Percentiles rank a stretch among this genome's conserved stretches.
Conservation (phyloP, 2,329 filamentous ascomycete species). For the Penicillium frequentans region DNA sequence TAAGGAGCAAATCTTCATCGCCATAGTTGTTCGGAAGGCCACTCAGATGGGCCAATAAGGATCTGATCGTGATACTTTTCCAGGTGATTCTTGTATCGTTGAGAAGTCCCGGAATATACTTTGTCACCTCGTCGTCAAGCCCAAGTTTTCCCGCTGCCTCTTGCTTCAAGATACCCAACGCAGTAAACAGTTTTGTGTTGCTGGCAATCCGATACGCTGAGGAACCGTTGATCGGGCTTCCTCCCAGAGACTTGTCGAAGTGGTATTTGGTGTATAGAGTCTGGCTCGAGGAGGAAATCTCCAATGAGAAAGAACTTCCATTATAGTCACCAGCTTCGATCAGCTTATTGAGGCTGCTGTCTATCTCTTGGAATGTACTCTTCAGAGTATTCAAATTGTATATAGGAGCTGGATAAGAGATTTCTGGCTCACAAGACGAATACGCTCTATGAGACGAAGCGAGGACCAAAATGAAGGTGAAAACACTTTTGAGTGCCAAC, state of each 20-base stretch:
- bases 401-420: background rate
- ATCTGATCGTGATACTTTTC: constrained; percentile 27
- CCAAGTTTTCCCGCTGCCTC: constrained; percentile 25
- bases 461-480: background rate
- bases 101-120: constrained; percentile 18
- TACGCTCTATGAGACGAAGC: background rate
- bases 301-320: constrained; percentile 2
- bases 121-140: constrained; percentile 25
- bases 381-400: background rate
- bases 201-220: constrained; percentile 26
- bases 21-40: constrained; percentile 28
- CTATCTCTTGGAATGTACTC: background rate
- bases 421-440: constrained; percentile 4
- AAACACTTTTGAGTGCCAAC: background rate
- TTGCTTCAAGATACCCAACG: constrained; percentile 26
- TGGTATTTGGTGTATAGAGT: constrained; percentile 3
- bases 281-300: background rate
- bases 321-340: background rate
- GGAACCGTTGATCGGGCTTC: background rate
- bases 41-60: constrained; percentile 25
- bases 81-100: constrained; percentile 15
- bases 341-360: background rate
- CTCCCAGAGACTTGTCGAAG: constrained; percentile 1
- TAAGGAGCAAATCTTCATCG: constrained; percentile 3
- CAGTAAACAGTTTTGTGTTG: constrained; percentile 30